Evolutionary conservation across 306 rosid genomes (phyloP), one percentile per base, ranked within the genome.

Genomic region (Prunus mume): DNA sequence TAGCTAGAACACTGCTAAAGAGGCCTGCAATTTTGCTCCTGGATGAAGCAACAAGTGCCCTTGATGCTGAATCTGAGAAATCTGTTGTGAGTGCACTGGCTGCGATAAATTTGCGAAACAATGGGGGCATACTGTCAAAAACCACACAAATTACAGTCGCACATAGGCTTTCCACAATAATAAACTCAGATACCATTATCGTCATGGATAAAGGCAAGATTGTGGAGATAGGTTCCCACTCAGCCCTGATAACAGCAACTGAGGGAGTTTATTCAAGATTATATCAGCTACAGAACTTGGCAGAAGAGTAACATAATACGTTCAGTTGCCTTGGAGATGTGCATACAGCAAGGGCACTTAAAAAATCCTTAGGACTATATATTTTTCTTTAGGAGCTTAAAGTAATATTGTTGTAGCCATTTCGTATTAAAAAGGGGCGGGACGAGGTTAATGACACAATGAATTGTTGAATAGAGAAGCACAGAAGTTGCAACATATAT

Each of bases 31-130:
- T 91, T 63, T 78, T 91, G 79, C 93, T 91, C 22, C 87, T 93
- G 5, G 98, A 93, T 54, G 97, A 93, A 89, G 97, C 98, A 86
- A 93, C 98, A 41, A 93, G 98, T 86, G 95, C 97, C 51, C 92
- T 93, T 22, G 97, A 93, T 89, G 89, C 91, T 8, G 95, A 93
- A 71, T 91, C 97, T 19, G 98, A 93, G 83, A 84, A 84, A 88
- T 81, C 76, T 65, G 79, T 91, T 18, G 85, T 91, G 65, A 88
- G 69, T 12, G 91, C 98, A 75, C 78, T 93, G 81, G 89, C 78
- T 72, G 80, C 92, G 30, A 84, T 86, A 69, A 83, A 78, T 55
- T 69, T 50, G 77, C 85, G 83, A 68, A 86, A 74, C 27, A 83
- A 68, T 8, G 83, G 57, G 49, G 87, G 83, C 57, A 78, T 76